Percentiles rank a stretch among this genome's conserved stretches.
phyloP scores from a whole-genome alignment of 1,284 basidiomycete genomes.

The Apiotrichum domesticum region DNA sequence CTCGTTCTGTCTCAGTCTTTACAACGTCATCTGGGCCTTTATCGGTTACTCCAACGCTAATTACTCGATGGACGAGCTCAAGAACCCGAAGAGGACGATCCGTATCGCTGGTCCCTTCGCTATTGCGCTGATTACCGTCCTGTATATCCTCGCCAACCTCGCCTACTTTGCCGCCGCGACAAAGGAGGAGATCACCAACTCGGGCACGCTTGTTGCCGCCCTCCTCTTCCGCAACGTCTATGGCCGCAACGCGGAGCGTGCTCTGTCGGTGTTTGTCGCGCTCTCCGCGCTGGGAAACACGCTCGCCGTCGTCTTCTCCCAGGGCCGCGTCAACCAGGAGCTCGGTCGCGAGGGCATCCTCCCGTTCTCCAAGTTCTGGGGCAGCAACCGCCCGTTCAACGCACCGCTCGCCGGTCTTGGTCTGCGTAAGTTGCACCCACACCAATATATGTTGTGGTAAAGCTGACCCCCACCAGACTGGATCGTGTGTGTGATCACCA shows the following conservation, averaged over 20 bases:
- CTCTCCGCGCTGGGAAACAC: slow-evolving; percentile 43
- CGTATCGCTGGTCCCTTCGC: slow-evolving; percentile 30
- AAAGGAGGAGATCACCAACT: slow-evolving; percentile 33
- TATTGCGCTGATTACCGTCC: slow-evolving; percentile 26
- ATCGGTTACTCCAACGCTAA: slow-evolving; percentile 51
- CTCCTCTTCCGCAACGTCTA: slow-evolving; percentile 13
- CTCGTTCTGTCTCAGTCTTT: slow-evolving; percentile 6
- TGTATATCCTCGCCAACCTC: slow-evolving; percentile 36
- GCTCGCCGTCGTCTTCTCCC: slow-evolving; percentile 47
- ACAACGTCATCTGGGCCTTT: slow-evolving; percentile 22
- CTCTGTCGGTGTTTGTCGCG: slow-evolving; percentile 36
- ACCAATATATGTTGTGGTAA: background rate
- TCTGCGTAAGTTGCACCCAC: background rate
- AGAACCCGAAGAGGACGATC: slow-evolving; percentile 34
- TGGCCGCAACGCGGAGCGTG: slow-evolving; percentile 6
- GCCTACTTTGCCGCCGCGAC: slow-evolving; percentile 48
- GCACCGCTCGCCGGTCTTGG: slow-evolving; percentile 19
- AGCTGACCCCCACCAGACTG: slow-evolving; percentile 33
- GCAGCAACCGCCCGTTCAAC: slow-evolving; percentile 36
- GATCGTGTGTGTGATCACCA: slow-evolving; percentile 54
- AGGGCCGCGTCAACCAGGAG: slow-evolving; percentile 43
- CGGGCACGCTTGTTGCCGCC: slow-evolving; percentile 38
- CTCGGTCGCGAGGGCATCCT: slow-evolving; percentile 42
- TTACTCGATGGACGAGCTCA: slow-evolving; percentile 42
- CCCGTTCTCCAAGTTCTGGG: slow-evolving; percentile 41